phyloP scores from a whole-genome alignment of 768 basidiomycete genomes.

The Hericium alpestre region DNA sequence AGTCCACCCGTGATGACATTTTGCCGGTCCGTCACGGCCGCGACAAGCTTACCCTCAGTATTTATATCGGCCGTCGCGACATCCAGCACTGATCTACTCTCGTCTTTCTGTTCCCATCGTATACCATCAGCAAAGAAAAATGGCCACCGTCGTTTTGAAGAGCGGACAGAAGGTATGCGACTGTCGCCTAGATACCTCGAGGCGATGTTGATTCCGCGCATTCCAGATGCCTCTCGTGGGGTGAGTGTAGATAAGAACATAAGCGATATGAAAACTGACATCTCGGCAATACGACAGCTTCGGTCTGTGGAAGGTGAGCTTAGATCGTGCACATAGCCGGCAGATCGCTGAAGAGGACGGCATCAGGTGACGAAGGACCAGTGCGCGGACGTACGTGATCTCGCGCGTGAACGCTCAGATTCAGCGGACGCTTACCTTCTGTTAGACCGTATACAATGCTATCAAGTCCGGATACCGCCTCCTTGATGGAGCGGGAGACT shows the following conservation, averaged over 20 bases:
- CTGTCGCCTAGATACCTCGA: slow-evolving; percentile 1
- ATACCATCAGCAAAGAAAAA: slow-evolving; percentile 16
- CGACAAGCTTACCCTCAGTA: not conserved
- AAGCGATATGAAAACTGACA: slow-evolving; percentile 4
- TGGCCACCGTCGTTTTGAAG: slow-evolving; percentile 46
- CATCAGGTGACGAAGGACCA: slow-evolving; percentile 43
- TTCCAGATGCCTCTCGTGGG: slow-evolving; percentile 61
- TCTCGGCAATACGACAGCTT: slow-evolving; percentile 29
- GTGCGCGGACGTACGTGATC: slow-evolving; percentile 45
- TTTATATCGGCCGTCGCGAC: not conserved
- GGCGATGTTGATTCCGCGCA: slow-evolving; percentile 1
- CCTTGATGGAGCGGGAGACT: slow-evolving; percentile 78
- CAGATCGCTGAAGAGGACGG: not conserved
- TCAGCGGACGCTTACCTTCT: slow-evolving; percentile 2
- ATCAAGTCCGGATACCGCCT: slow-evolving; percentile 83
- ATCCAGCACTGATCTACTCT: not conserved
- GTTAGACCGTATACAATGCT: slow-evolving; percentile 70
- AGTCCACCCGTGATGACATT: not conserved
- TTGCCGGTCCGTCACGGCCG: not conserved
- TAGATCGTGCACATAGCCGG: not conserved
- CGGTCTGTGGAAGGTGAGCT: slow-evolving; percentile 58
- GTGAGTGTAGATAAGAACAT: slow-evolving; percentile 27
- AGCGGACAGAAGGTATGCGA: slow-evolving; percentile 41
- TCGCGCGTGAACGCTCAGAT: not conserved
- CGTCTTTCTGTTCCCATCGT: slow-evolving; percentile 5